Percentiles rank a stretch among this genome's conserved stretches.
These are phyloP conservation scores for Protoeuglena noctilucae DNA, from an alignment of 139 green algal genomes.

Conservation along the genomic window DNA sequence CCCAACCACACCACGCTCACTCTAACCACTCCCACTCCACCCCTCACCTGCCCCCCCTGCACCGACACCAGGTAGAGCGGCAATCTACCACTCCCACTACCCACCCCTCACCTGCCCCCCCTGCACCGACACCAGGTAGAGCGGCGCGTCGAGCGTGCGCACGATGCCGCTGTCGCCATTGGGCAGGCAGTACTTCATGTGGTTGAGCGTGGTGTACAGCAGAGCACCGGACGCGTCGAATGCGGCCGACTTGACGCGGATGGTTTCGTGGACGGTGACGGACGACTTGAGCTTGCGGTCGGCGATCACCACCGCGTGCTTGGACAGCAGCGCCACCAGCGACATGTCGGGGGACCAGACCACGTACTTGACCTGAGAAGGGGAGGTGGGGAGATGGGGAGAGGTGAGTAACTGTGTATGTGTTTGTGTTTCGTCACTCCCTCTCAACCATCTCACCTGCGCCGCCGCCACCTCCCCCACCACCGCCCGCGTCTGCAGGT, in stretches of 20 bases:
- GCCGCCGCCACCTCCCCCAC: conserved; percentile 81
- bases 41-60: too few relatives aligned
- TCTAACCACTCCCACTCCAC: too few relatives aligned
- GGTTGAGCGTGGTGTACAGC: conserved; percentile 98
- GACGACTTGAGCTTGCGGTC: conserved; percentile 76
- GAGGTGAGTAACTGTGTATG: too few relatives aligned
- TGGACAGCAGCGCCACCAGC: conserved; percentile 84
- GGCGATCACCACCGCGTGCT: conserved; percentile 92
- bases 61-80: too few relatives aligned
- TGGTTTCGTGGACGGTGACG: conserved; percentile 90
- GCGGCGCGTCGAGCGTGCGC: conserved; percentile 82
- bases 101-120: conserved; percentile 62
- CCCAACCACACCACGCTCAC: too few relatives aligned
- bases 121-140: conserved; percentile 82
- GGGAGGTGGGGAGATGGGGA: too few relatives aligned
- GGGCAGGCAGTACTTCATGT: conserved; percentile 98
- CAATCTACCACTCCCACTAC: too few relatives aligned
- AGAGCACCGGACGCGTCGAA: conserved; percentile 94
- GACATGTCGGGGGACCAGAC: conserved; percentile 90
- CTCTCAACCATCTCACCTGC: too few relatives aligned
- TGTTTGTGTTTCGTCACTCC: too few relatives aligned
- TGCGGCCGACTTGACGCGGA: conserved; percentile 84
- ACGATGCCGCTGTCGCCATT: conserved; percentile 96
- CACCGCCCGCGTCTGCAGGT: conserved; percentile 84
- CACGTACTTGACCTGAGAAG: conserved; percentile 94